Evolutionary conservation across 371 early-diverging fungal genomes (phyloP).

Genomic region (Lichtheimia hyalospora): DNA sequence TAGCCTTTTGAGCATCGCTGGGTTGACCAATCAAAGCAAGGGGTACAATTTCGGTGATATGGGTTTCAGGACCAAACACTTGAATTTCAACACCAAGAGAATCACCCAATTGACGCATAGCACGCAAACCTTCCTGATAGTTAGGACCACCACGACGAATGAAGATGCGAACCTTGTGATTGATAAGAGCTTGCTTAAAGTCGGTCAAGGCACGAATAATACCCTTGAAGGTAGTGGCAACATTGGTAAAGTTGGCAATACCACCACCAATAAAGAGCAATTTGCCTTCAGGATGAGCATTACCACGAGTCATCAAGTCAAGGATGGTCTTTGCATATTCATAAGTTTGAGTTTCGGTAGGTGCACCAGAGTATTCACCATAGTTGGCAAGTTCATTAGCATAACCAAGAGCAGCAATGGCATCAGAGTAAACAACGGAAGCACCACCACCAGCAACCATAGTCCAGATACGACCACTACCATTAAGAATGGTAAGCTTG

Average conservation of each 20-base stretch:
- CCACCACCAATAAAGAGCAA: constrained; percentile 97
- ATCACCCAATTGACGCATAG: constrained; percentile 93
- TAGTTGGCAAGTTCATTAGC: constrained; percentile 97
- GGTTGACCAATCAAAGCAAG: constrained; percentile 78
- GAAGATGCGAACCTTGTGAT: constrained; percentile 89
- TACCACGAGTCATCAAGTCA: constrained; percentile 94
- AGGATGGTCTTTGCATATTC: constrained; percentile 98
- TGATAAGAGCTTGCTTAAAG: constrained; percentile 83
- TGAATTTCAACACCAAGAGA: constrained; percentile 90
- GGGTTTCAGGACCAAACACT: constrained; percentile 97
- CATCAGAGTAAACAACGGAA: constrained; percentile 95
- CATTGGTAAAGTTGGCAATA: constrained; percentile 99
- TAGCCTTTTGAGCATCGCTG: constrained; percentile 21
- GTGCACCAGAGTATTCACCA: constrained; percentile 99
- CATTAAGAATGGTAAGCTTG: constrained; percentile 95
- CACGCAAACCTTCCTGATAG: constrained; percentile 97
- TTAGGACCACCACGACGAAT: constrained; percentile 98
- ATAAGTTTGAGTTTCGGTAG: constrained; percentile 96
- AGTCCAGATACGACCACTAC: constrained; percentile 95
- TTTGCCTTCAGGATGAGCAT: constrained; percentile 86
- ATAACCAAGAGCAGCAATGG: constrained; percentile 93
- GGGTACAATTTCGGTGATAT: constrained; percentile 97
- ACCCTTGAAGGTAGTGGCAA: constrained; percentile 98
- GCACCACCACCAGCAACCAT: constrained; percentile 99
- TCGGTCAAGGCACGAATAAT: constrained; percentile 93